These are phyloP conservation scores for Cymbidium sinense DNA, from an alignment of 106 monocot genomes.

Conservation along the genomic window DNA sequence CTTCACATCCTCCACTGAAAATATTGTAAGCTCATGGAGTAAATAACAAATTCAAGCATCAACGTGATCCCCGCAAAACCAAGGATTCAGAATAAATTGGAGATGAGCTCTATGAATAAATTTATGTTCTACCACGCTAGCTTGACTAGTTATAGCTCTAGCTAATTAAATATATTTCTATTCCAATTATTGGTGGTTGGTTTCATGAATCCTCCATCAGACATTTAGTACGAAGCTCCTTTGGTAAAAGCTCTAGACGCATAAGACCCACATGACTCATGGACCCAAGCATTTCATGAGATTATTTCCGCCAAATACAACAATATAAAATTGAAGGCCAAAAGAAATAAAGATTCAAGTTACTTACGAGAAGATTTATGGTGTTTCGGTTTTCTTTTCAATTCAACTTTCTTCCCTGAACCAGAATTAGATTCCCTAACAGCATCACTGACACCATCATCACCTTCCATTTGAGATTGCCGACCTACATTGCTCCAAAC, in stretches of 20 bases:
- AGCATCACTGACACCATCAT: slow-evolving; percentile 1
- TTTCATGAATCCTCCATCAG: neutral
- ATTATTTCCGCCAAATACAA: neutral
- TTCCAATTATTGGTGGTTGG: neutral
- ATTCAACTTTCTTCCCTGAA: slow-evolving; percentile 20
- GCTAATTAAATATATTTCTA: neutral
- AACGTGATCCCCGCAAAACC: neutral
- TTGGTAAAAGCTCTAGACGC: neutral
- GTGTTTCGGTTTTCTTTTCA: slow-evolving; percentile 39
- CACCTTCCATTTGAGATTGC: neutral
- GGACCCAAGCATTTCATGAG: neutral
- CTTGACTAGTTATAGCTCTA: neutral
- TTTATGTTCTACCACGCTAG: neutral
- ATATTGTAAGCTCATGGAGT: neutral
- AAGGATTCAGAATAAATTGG: neutral
- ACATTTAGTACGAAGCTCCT: neutral
- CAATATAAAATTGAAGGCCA: neutral
- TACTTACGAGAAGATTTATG: slow-evolving; percentile 40
- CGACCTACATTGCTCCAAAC: slow-evolving; percentile 3
- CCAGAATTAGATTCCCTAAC: slow-evolving; percentile 3
- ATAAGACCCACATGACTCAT: neutral
- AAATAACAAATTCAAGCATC: neutral
- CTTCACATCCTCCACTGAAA: neutral
- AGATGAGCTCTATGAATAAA: neutral
- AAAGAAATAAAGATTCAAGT: neutral